A percentile compares a stretch with the other conserved stretches of the same genome.
These are phyloP conservation scores for Metschnikowia proteae DNA, from an alignment of 805 yeast species.

Conservation along the genomic window DNA sequence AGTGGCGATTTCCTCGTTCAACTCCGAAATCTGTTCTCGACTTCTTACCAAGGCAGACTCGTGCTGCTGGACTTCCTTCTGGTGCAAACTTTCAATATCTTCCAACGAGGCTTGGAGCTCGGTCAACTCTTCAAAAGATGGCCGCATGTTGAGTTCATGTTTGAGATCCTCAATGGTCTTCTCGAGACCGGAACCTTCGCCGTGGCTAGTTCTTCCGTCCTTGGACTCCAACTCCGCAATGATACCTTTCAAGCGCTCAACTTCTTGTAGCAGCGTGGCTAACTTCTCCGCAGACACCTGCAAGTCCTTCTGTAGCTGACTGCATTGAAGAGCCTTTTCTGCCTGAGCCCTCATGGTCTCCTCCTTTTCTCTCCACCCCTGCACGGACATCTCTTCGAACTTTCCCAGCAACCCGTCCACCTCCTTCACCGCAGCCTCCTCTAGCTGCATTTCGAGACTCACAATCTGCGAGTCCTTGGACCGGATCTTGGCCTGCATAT, in stretches of 20 bases:
- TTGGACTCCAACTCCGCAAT: not conserved
- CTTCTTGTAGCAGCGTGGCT: not conserved
- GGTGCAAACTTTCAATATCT: slow-evolving; percentile 40
- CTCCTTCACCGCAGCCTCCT: slow-evolving; percentile 6
- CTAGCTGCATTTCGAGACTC: slow-evolving; percentile 14
- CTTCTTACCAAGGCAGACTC: slow-evolving; percentile 23
- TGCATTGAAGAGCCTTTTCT: not conserved
- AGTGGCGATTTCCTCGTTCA: slow-evolving; percentile 15
- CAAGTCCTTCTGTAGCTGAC: not conserved
- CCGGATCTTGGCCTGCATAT: slow-evolving; percentile 13
- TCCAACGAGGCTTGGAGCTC: slow-evolving; percentile 43
- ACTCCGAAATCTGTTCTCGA: slow-evolving; percentile 20
- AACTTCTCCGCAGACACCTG: not conserved
- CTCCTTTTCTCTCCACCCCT: slow-evolving; percentile 4
- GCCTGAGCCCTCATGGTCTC: slow-evolving; percentile 2
- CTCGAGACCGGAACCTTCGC: not conserved
- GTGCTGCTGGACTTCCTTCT: slow-evolving; percentile 28
- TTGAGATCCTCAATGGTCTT: slow-evolving; percentile 24
- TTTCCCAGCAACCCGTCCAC: slow-evolving; percentile 8
- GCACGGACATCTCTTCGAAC: slow-evolving; percentile 9
- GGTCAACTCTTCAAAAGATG: slow-evolving; percentile 39
- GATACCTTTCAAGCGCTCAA: not conserved
- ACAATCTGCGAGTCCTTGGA: slow-evolving; percentile 14
- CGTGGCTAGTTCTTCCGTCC: not conserved
- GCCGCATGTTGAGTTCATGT: slow-evolving; percentile 35